Conservation (phyloP, 2,329 filamentous ascomycete genomes). For the Lizonia empirigonia region DNA sequence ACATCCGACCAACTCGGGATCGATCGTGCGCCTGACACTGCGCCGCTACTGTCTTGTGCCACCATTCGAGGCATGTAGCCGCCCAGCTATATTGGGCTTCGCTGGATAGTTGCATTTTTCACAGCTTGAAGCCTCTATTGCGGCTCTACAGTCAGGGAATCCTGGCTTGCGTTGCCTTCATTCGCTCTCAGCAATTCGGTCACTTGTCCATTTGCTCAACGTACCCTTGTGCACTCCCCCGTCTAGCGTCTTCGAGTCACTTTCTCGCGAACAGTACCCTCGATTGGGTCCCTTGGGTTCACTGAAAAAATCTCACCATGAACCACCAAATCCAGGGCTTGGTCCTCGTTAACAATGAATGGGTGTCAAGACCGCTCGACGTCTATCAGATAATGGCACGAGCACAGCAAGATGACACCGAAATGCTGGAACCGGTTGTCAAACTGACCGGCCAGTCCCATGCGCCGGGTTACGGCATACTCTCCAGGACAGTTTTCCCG, state of each 20-base stretch:
- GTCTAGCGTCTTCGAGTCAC: conserved; percentile 10
- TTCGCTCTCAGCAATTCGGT: conserved; percentile 18
- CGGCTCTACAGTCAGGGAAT: conserved; percentile 15
- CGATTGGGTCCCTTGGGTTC: neutral
- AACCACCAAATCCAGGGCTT: conserved; percentile 36
- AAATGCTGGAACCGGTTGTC: conserved; percentile 31
- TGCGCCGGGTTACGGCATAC: conserved; percentile 67
- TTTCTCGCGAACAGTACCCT: neutral
- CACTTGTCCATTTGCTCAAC: conserved; percentile 11
- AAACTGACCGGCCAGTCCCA: conserved; percentile 40
- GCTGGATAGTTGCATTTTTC: neutral
- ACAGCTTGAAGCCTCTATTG: neutral
- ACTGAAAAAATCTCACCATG: conserved; percentile 24
- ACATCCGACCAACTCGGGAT: conserved; percentile 1
- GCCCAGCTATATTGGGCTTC: conserved; percentile 3
- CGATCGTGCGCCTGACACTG: conserved; percentile 4
- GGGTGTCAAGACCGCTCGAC: conserved; percentile 45
- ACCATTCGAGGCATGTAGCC: conserved; percentile 9
- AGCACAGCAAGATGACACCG: conserved; percentile 34
- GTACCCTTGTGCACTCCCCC: conserved; percentile 12
- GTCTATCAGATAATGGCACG: conserved; percentile 51
- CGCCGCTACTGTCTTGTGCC: conserved; percentile 5
- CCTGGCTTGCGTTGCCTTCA: conserved; percentile 16
- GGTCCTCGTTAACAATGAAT: conserved; percentile 40
- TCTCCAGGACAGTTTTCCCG: conserved; percentile 77